Evolutionary conservation across 2,329 filamentous ascomycete species (phyloP).

Genomic region (Sporothrix mexicana): DNA sequence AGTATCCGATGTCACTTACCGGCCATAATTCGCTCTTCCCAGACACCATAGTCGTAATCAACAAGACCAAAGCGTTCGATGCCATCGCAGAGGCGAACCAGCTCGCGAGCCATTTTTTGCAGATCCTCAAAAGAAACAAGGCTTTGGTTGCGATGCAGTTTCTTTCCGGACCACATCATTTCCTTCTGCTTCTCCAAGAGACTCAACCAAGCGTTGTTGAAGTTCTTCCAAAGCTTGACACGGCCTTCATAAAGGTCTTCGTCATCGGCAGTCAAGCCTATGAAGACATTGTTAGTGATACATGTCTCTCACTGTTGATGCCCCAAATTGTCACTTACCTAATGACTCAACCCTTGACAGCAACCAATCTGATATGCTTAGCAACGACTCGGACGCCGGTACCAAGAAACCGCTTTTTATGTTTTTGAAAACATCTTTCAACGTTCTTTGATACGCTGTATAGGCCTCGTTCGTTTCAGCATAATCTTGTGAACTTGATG

Average conservation of each 20-base stretch:
- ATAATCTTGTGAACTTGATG: constrained; percentile 28
- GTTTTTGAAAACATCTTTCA: constrained; percentile 72
- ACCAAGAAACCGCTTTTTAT: constrained; percentile 62
- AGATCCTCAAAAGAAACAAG: constrained; percentile 72
- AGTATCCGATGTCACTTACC: constrained; percentile 59
- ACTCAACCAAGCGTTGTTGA: constrained; percentile 90
- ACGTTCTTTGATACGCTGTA: constrained; percentile 65
- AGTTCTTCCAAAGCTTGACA: constrained; percentile 87
- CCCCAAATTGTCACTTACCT: constrained; percentile 50
- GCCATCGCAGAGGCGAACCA: constrained; percentile 81
- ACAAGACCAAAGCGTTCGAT: constrained; percentile 92
- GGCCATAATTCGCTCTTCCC: constrained; percentile 88
- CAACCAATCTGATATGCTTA: constrained; percentile 62
- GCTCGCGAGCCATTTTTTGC: constrained; percentile 79
- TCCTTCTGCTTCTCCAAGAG: constrained; percentile 85
- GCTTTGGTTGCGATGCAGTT: constrained; percentile 62
- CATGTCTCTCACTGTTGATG: neutral
- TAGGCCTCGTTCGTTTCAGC: constrained; percentile 66
- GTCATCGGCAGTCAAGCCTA: constrained; percentile 85
- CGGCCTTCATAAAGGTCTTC: constrained; percentile 75
- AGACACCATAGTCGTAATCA: constrained; percentile 96
- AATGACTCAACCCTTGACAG: constrained; percentile 61
- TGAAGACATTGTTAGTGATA: neutral
- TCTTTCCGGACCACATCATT: constrained; percentile 65
- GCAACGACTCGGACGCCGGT: constrained; percentile 58